Evolutionary conservation across 352 stramenopile species (phyloP), one percentile per base, ranked within the genome.

Genomic region (Globisporangium takayamanum): DNA sequence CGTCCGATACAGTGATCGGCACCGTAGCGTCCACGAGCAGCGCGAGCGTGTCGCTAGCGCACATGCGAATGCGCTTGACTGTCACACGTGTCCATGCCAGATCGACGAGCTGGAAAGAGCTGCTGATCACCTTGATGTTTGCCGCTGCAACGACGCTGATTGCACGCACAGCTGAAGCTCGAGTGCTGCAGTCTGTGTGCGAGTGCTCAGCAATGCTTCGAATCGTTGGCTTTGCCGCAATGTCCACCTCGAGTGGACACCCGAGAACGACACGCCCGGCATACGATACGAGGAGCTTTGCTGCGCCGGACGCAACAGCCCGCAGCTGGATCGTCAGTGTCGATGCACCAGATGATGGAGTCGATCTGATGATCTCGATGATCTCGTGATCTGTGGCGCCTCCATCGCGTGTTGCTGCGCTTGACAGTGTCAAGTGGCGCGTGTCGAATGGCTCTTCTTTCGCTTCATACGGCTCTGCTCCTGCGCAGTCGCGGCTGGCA

Each of bases 211-310:
- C 8, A 28, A 6, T 49, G 44, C n/a, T 49, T 26, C 2, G 1
- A 22, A 4, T 54, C 15, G 14, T 12, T 22, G 8, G n/a, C 44
- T 20, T 3, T 14, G 51, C 18, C 12, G 3, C 6, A 14, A 59
- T 46, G 14, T 26, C 20, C 18, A 59, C 51, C 7, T 54, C n/a
- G 12, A 64, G 49, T 1, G 51, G 59, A 37, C 59, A 55, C 2
- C 59, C 52, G 4, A 59, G 41, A 4, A 55, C n/a, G 5, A 42
- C 12, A 50, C 15, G 30, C 11, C 42, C 59, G 15, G 44, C 26
- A n/a, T 55, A 59, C 10, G 16, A 5, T 16, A 64, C 22, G 18
- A 55, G 14, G 11, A 59, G 3, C 2, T 37, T 12, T 6, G 6
- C n/a, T 14, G 25, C 25, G 5, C 59, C 59, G 14, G 36, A 2